Evolutionary conservation across 2,329 filamentous ascomycete genomes (phyloP).

Genomic region (Neonectria magnoliae): DNA sequence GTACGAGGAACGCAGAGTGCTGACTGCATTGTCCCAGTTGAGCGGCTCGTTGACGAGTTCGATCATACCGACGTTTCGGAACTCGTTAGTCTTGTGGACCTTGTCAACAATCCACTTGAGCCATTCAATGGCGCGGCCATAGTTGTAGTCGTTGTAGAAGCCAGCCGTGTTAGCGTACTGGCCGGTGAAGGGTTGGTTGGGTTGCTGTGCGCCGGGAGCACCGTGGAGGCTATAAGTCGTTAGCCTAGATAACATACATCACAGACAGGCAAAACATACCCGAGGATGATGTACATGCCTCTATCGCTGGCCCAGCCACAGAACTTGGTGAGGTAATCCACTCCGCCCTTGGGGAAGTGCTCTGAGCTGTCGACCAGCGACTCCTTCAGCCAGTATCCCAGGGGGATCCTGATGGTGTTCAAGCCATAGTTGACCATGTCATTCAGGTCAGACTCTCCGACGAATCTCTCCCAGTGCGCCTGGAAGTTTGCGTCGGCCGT

Average conservation of each 20-base stretch:
- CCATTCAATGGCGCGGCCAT: conserved; percentile 63
- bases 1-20: conserved; percentile 32
- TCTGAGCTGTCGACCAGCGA: conserved; percentile 59
- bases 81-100: conserved; percentile 59
- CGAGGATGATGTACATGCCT: conserved; percentile 64
- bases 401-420: conserved; percentile 63
- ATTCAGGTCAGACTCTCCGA: conserved; percentile 59
- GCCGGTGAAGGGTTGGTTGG: conserved; percentile 59
- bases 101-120: conserved; percentile 64
- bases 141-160: conserved; percentile 68
- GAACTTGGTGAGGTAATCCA: conserved; percentile 57
- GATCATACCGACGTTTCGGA: conserved; percentile 67
- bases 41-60: conserved; percentile 53
- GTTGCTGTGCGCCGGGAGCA: conserved; percentile 59
- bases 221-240: conserved; percentile 54
- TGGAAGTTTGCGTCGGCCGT: conserved; percentile 58
- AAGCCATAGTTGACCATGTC: conserved; percentile 60
- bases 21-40: conserved; percentile 31
- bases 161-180: conserved; percentile 48
- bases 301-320: conserved; percentile 59
- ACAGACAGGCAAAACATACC: conserved; percentile 36
- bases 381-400: conserved; percentile 66
- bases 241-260: neutral
- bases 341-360: conserved; percentile 58
- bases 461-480: conserved; percentile 61